phyloP scores from a whole-genome alignment of 202 grass and related monocot species.

The Hordeum pubiflorum region DNA sequence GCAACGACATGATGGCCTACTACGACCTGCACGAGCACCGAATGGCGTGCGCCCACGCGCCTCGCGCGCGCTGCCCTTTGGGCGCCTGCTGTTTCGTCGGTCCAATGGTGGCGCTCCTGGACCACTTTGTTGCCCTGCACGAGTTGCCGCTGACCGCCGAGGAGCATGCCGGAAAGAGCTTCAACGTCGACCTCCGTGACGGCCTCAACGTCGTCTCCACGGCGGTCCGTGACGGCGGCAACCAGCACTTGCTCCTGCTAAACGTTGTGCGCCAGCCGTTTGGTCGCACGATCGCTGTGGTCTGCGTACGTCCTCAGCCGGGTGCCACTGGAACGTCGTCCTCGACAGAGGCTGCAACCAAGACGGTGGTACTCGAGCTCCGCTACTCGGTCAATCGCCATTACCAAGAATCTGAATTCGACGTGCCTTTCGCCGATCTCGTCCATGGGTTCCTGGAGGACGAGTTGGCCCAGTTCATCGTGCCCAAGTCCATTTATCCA shows the following conservation, averaged over 20 bases:
- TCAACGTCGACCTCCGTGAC: background rate
- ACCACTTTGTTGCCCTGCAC: background rate
- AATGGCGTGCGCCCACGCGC: background rate
- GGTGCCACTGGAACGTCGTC: too few species aligned
- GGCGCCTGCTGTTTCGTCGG: background rate
- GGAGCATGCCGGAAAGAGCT: background rate
- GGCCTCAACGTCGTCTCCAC: slow-evolving; percentile 17
- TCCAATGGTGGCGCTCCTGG: background rate
- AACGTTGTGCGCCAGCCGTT: background rate
- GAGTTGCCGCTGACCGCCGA: background rate
- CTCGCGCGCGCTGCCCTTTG: background rate
- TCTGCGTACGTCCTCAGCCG: background rate
- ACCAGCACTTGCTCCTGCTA: background rate
- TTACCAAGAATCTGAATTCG: background rate
- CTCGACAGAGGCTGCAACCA: background rate
- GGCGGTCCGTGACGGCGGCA: background rate
- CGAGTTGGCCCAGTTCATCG: background rate
- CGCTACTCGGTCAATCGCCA: background rate
- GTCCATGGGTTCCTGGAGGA: background rate
- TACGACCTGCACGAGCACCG: background rate
- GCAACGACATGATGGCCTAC: background rate
- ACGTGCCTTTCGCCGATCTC: background rate
- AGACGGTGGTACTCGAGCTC: background rate
- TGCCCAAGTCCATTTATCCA: background rate
- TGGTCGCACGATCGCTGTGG: background rate